These are phyloP conservation scores for Hippophae gyantsensis DNA, from an alignment of 306 rosid genomes.

Conservation along the genomic window DNA sequence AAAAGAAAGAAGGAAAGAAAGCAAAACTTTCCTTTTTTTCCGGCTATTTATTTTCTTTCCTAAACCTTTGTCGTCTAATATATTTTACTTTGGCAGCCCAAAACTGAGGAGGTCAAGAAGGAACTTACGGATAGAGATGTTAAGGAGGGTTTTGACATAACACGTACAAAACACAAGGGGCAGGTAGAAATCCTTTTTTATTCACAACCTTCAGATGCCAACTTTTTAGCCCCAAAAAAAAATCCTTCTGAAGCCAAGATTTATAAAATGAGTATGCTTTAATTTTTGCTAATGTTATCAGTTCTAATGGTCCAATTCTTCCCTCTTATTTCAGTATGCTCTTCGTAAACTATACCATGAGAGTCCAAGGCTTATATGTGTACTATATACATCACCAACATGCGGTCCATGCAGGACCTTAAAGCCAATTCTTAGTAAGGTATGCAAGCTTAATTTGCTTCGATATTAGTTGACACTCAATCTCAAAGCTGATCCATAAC, in stretches of 20 bases:
- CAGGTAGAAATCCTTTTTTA: conserved; percentile 40
- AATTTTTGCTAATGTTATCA: too few species aligned
- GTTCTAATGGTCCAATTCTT: conserved; percentile 1
- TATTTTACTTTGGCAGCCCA: conserved; percentile 52
- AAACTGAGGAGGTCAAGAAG: conserved; percentile 79
- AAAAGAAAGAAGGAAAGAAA: too few species aligned
- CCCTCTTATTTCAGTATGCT: conserved; percentile 55
- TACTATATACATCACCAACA: conserved; percentile 73
- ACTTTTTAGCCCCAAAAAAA: too few species aligned
- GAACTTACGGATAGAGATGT: conserved; percentile 76
- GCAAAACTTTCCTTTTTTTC: too few species aligned
- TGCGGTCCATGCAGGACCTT: conserved; percentile 95
- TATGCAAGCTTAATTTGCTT: conserved; percentile 19
- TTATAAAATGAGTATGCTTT: too few species aligned
- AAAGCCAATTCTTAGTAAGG: conserved; percentile 94
- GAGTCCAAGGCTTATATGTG: conserved; percentile 90
- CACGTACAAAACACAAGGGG: conserved; percentile 83
- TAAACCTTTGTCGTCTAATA: background rate
- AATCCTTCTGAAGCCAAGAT: too few species aligned
- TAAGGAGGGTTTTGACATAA: conserved; percentile 71
- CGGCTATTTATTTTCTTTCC: too few species aligned
- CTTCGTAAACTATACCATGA: conserved; percentile 92
- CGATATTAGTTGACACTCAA: conserved; percentile 6
- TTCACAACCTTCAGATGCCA: background rate
- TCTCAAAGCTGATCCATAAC: conserved; percentile 8